Evolutionary conservation across 2,329 filamentous ascomycete species (phyloP).

Genomic region (Talaromyces verruculosus): DNA sequence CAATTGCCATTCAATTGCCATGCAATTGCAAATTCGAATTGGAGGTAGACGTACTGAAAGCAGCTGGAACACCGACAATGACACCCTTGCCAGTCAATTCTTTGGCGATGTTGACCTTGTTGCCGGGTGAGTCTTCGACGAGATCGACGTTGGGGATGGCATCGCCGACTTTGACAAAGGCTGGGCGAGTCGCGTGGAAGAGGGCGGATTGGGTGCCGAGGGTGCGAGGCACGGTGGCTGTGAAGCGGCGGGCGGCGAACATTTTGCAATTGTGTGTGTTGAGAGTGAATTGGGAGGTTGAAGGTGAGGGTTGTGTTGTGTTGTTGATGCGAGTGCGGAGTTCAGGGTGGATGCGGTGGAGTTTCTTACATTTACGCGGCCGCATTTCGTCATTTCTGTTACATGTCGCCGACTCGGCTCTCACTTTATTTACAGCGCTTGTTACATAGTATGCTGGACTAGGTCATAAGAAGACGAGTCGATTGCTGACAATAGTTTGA

Average conservation of each 20-base stretch:
- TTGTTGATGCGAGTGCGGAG: constrained; percentile 2
- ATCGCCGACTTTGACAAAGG: constrained; percentile 72
- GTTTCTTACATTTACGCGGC: neutral
- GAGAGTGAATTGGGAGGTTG: neutral
- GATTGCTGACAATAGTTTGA: neutral
- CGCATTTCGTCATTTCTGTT: constrained; percentile 4
- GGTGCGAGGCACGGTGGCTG: constrained; percentile 33
- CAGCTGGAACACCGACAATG: constrained; percentile 81
- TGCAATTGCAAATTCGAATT: neutral
- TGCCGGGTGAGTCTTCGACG: constrained; percentile 81
- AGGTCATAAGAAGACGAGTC: neutral
- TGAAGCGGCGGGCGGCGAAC: constrained; percentile 41
- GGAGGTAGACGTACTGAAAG: constrained; percentile 58
- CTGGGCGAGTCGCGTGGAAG: constrained; percentile 43
- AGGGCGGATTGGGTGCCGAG: constrained; percentile 33
- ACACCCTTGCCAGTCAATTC: constrained; percentile 76
- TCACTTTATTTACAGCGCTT: neutral
- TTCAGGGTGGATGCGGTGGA: neutral
- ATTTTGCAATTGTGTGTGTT: constrained; percentile 24
- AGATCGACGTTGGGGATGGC: constrained; percentile 74
- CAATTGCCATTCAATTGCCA: neutral
- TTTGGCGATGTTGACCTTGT: constrained; percentile 82
- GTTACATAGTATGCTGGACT: too few relatives aligned
- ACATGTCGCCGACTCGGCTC: neutral
- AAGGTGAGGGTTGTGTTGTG: neutral